Evolutionary conservation across 345 rosid genomes (phyloP).

Genomic region (Bruguiera gymnorhiza): DNA sequence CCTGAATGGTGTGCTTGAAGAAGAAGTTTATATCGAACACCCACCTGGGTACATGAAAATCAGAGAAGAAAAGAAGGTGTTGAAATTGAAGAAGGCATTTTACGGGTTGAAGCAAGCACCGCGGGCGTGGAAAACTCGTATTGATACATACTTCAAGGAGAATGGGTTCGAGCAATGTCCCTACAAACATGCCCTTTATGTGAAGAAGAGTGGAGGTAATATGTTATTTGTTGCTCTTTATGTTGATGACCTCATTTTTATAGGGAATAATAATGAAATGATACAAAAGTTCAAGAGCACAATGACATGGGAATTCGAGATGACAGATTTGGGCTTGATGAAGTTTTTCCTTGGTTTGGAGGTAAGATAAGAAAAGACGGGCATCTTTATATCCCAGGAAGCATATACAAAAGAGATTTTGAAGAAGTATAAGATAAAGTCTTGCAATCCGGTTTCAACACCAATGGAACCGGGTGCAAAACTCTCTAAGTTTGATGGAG

Average conservation of each 20-base stretch:
- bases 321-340: conserved; percentile 4
- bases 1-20: too few species aligned
- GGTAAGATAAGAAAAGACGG: neutral
- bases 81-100: too few species aligned
- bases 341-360: conserved; percentile 11
- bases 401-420: neutral
- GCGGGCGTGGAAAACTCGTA: too few species aligned
- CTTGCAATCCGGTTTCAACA: neutral
- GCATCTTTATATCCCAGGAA: neutral
- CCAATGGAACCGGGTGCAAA: conserved; percentile 7
- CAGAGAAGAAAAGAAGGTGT: too few species aligned
- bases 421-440: neutral
- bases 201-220: too few species aligned
- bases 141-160: neutral
- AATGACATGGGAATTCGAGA: neutral
- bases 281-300: neutral
- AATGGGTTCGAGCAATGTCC: neutral
- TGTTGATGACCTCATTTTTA: conserved; percentile 14
- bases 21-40: too few species aligned
- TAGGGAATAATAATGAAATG: neutral
- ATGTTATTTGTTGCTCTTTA: neutral
- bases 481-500: conserved; percentile 13
- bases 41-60: too few species aligned
- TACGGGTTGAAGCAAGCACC: too few species aligned
- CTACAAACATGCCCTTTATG: too few species aligned